Evolutionary conservation across 306 rosid species (phyloP).

Genomic region (Elaeagnus macrophylla): DNA sequence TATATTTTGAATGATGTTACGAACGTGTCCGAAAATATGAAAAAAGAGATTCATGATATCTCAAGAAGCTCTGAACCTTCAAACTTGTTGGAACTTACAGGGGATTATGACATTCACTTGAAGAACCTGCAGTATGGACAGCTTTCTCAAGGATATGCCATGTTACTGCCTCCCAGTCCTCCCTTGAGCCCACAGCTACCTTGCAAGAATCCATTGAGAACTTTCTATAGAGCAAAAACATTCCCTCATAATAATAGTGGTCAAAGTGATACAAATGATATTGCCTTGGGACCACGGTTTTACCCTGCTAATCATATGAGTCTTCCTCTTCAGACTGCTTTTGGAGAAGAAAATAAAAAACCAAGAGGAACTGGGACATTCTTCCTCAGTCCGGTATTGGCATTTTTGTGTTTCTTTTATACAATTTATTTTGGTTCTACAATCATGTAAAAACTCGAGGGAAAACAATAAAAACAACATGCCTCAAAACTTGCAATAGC

Average conservation of each 20-base stretch:
- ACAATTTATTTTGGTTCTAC: not conserved
- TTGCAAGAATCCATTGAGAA: conserved; percentile 47
- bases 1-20: conserved; percentile 21
- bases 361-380: conserved; percentile 67
- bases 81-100: conserved; percentile 59
- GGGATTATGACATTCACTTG: conserved; percentile 55
- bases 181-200: conserved; percentile 44
- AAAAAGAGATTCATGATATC: conserved; percentile 19
- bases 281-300: conserved; percentile 30
- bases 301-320: conserved; percentile 36
- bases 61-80: conserved; percentile 32
- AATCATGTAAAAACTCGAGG: conserved; percentile 1
- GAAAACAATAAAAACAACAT: no score
- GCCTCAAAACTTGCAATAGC: no score
- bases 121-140: conserved; percentile 50
- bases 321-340: conserved; percentile 27
- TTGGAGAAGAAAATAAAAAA: conserved; percentile 49
- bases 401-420: conserved; percentile 9
- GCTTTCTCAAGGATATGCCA: conserved; percentile 35
- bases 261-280: conserved; percentile 36
- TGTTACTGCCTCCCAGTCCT: conserved; percentile 44
- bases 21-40: conserved; percentile 20
- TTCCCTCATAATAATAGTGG: conserved; percentile 35
- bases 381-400: conserved; percentile 62
- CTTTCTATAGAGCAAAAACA: conserved; percentile 27